A percentile compares a stretch with the other conserved stretches of the same genome.
phyloP scores from a whole-genome alignment of 352 stramenopile genomes.

The Globisporangium echinulatum region DNA sequence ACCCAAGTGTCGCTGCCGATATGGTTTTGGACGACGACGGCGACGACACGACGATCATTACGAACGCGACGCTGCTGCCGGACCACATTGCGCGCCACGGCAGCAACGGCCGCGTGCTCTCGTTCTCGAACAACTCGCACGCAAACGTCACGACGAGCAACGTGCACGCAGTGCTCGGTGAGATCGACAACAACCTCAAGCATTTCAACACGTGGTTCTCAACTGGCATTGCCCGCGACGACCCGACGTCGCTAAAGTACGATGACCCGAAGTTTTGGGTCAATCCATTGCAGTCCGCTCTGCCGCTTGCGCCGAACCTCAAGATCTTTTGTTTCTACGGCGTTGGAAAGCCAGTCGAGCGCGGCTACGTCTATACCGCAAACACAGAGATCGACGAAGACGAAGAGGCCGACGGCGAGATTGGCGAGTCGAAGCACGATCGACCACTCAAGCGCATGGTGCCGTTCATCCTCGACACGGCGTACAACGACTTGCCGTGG shows the following conservation, averaged over 20 bases:
- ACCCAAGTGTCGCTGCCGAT: neutral
- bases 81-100: constrained; percentile 40
- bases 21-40: constrained; percentile 4
- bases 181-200: constrained; percentile 42
- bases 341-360: constrained; percentile 85
- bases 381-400: constrained; percentile 37
- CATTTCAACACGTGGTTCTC: constrained; percentile 37
- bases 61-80: constrained; percentile 26
- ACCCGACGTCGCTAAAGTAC: constrained; percentile 43
- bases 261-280: constrained; percentile 73
- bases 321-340: constrained; percentile 95
- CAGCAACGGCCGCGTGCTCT: constrained; percentile 42
- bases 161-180: constrained; percentile 40
- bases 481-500: constrained; percentile 54
- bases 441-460: constrained; percentile 40
- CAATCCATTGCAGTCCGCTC: constrained; percentile 79
- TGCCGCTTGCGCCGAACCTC: constrained; percentile 89
- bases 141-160: constrained; percentile 48
- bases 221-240: constrained; percentile 26
- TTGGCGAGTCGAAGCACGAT: constrained; percentile 8
- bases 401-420: constrained; percentile 25
- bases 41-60: constrained; percentile 10
- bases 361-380: constrained; percentile 66
- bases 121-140: constrained; percentile 44
- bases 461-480: constrained; percentile 59